Conservation (phyloP, 352 stramenopile genomes). For the Pseudoperonospora humuli region DNA sequence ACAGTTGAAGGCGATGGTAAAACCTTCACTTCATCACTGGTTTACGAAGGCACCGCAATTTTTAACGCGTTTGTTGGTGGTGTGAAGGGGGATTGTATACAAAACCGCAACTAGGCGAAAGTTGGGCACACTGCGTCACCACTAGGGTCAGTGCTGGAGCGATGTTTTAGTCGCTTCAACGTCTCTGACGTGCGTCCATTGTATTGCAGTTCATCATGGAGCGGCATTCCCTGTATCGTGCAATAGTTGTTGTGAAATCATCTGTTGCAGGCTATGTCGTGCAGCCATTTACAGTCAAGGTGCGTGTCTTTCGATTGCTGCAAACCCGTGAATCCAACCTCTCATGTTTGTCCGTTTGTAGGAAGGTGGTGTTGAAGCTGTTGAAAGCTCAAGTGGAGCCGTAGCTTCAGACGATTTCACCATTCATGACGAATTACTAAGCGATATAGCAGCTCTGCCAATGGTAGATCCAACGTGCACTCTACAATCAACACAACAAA, state of each 20-base stretch:
- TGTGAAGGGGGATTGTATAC: constrained; percentile 44
- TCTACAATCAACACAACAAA: constrained; percentile 56
- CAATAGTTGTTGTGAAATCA: constrained; percentile 59
- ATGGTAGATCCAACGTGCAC: constrained; percentile 36
- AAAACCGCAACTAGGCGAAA: constrained; percentile 52
- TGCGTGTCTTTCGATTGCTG: constrained; percentile 13
- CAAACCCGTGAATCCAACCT: not conserved
- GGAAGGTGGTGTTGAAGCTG: constrained; percentile 35
- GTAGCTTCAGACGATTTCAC: constrained; percentile 27
- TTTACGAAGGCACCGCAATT: not conserved
- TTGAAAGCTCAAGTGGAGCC: constrained; percentile 17
- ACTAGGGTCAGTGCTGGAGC: constrained; percentile 26
- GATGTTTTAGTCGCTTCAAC: constrained; percentile 2
- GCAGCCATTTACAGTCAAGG: constrained; percentile 58
- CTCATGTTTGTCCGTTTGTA: constrained; percentile 6
- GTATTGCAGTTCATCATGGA: constrained; percentile 54
- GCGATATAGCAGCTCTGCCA: constrained; percentile 34
- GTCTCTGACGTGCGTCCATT: constrained; percentile 5
- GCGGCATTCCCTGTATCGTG: constrained; percentile 36
- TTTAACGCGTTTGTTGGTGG: constrained; percentile 3
- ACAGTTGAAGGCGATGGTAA: constrained; percentile 30
- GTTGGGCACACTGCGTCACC: constrained; percentile 64
- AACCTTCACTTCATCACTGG: not conserved
- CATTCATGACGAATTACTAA: constrained; percentile 50
- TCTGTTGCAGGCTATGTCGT: constrained; percentile 43